Conservation (phyloP, 2,329 filamentous ascomycete species). For the Paramyrothecium roridum region DNA sequence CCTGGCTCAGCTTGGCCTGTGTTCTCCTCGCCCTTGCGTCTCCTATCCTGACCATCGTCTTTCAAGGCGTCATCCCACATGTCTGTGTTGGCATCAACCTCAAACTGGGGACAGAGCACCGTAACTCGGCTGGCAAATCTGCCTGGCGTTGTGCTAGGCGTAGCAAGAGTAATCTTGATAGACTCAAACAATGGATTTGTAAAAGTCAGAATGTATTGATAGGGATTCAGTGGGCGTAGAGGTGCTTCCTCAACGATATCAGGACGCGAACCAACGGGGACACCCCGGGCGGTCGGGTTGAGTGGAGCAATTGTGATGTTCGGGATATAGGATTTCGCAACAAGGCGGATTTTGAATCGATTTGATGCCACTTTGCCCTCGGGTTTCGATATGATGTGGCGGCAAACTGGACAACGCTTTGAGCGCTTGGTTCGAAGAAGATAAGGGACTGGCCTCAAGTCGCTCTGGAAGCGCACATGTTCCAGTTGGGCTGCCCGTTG, state of each 20-base stretch:
- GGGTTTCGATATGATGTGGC: constrained; percentile 92
- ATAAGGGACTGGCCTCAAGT: constrained; percentile 78
- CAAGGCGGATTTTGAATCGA: constrained; percentile 86
- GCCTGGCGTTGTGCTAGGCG: constrained; percentile 75
- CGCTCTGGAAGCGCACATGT: constrained; percentile 62
- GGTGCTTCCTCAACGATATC: constrained; percentile 26
- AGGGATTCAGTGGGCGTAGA: constrained; percentile 55
- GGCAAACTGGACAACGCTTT: constrained; percentile 87
- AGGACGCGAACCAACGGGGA: constrained; percentile 31
- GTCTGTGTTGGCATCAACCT: constrained; percentile 87
- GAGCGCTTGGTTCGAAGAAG: constrained; percentile 88
- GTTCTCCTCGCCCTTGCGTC: constrained; percentile 36
- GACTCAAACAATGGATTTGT: constrained; percentile 93
- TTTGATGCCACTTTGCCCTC: constrained; percentile 87
- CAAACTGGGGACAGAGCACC: constrained; percentile 89
- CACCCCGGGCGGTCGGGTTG: constrained; percentile 29
- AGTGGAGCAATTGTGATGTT: constrained; percentile 71
- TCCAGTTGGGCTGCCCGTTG: constrained; percentile 49
- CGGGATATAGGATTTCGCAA: constrained; percentile 86
- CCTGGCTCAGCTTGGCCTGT: constrained; percentile 70
- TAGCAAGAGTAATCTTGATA: constrained; percentile 83
- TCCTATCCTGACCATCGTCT: constrained; percentile 39
- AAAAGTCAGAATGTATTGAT: constrained; percentile 85
- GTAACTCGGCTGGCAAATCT: constrained; percentile 78
- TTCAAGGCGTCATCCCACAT: constrained; percentile 85